phyloP scores from a whole-genome alignment of 129 eudicot genomes.

The Escallonia herrerae region DNA sequence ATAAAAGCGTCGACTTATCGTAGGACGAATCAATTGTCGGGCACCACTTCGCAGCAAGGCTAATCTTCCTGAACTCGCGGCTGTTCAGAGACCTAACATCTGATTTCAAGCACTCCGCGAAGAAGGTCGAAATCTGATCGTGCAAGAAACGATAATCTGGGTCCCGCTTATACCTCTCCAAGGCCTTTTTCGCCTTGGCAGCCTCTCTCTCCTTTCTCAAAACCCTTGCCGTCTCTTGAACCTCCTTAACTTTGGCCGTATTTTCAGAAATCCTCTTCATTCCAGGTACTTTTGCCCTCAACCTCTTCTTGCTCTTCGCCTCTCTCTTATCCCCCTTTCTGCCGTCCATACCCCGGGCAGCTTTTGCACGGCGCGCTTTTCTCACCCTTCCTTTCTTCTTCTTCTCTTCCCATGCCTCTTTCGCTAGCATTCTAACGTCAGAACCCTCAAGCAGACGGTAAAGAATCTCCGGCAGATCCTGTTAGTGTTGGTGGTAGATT shows the following conservation, averaged over 20 bases:
- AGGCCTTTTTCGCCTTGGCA: not conserved
- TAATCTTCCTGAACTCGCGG: not conserved
- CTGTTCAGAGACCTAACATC: not conserved
- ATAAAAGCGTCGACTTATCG: slow-evolving; percentile 10
- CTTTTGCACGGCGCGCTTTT: too few relatives aligned
- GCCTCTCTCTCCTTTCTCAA: not conserved
- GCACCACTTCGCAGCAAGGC: slow-evolving; percentile 11
- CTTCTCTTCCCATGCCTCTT: too few relatives aligned
- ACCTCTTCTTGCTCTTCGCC: not conserved
- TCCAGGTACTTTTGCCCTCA: not conserved
- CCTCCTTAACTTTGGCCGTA: not conserved
- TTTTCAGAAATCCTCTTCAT: not conserved
- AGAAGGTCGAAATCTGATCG: not conserved
- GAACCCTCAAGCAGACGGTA: too few relatives aligned
- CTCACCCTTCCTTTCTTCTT: too few relatives aligned
- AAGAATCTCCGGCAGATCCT: too few relatives aligned
- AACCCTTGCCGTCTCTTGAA: not conserved
- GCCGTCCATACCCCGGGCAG: too few relatives aligned
- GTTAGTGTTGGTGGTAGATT: too few relatives aligned
- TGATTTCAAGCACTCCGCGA: not conserved
- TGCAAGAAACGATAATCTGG: not conserved
- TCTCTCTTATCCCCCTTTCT: not conserved
- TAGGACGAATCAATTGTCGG: slow-evolving; percentile 13
- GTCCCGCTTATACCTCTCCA: not conserved
- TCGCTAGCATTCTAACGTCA: too few relatives aligned